These are phyloP conservation scores for Tilletia caries DNA, from an alignment of 1,284 basidiomycete genomes.

Conservation along the genomic window DNA sequence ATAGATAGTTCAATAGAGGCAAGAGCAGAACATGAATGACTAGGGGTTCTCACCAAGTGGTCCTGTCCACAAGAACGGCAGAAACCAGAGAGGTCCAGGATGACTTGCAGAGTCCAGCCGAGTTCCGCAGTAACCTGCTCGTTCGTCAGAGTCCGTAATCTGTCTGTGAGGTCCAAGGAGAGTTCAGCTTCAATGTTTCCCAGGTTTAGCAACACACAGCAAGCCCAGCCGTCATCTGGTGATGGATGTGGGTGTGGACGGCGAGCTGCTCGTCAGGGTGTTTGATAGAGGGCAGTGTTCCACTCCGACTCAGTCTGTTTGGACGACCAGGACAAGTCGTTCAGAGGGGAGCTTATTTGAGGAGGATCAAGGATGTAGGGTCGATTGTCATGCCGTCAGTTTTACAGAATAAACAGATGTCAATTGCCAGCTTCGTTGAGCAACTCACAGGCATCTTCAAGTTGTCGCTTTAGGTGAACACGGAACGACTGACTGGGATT, in stretches of 20 bases:
- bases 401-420: background rate
- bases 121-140: conserved; percentile 87
- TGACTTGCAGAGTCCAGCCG: conserved; percentile 78
- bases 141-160: conserved; percentile 73
- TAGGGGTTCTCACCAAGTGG: conserved; percentile 25
- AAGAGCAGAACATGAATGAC: conserved; percentile 12
- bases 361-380: background rate
- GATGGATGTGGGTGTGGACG: conserved; percentile 60
- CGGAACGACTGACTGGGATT: background rate
- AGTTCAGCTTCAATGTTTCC: background rate
- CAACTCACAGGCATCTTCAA: background rate
- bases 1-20: no score
- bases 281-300: conserved; percentile 24
- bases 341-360: background rate
- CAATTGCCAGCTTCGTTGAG: no score
- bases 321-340: background rate
- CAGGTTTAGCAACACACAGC: no score
- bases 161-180: background rate
- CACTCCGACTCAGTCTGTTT: conserved; percentile 18
- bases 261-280: conserved; percentile 45
- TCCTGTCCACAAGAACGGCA: conserved; percentile 43
- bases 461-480: background rate
- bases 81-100: conserved; percentile 70
- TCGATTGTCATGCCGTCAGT: background rate
- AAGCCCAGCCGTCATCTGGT: conserved; percentile 63